A percentile compares a stretch with the other conserved stretches of the same genome.
Conservation (phyloP, 169 alveolate genomes). For the Plasmodium fragile region DNA sequence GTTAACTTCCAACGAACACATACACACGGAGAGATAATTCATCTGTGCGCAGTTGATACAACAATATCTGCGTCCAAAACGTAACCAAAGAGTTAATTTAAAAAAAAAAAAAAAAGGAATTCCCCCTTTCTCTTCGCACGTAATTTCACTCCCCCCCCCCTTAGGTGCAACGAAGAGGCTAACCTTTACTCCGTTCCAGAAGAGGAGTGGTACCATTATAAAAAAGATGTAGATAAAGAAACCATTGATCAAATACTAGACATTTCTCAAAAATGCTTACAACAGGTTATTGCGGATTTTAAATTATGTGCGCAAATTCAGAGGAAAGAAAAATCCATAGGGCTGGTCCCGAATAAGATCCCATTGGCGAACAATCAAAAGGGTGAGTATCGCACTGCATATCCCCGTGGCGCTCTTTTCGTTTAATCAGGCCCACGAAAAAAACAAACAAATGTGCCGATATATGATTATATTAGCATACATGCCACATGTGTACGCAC, state of each 20-base stretch:
- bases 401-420: background rate
- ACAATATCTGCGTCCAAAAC: background rate
- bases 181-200: conserved; percentile 51
- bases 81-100: background rate
- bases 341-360: conserved; percentile 43
- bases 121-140: background rate
- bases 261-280: conserved; percentile 50
- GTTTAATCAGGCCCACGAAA: background rate
- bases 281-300: conserved; percentile 38
- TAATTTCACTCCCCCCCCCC: background rate
- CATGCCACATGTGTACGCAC: background rate
- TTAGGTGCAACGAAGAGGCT: conserved; percentile 46
- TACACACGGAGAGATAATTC: background rate
- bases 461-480: no score
- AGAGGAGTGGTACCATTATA: conserved; percentile 51
- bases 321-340: conserved; percentile 61
- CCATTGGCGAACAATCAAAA: conserved; percentile 26
- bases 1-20: background rate
- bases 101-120: background rate
- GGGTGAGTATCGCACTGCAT: conserved; percentile 17
- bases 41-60: background rate
- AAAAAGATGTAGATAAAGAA: conserved; percentile 38
- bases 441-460: background rate
- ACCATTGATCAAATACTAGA: conserved; percentile 38
- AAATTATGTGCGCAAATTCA: conserved; percentile 50